Evolutionary conservation across 306 rosid genomes (phyloP), one percentile per base, ranked within the genome.

Genomic region (Alnus glutinosa): DNA sequence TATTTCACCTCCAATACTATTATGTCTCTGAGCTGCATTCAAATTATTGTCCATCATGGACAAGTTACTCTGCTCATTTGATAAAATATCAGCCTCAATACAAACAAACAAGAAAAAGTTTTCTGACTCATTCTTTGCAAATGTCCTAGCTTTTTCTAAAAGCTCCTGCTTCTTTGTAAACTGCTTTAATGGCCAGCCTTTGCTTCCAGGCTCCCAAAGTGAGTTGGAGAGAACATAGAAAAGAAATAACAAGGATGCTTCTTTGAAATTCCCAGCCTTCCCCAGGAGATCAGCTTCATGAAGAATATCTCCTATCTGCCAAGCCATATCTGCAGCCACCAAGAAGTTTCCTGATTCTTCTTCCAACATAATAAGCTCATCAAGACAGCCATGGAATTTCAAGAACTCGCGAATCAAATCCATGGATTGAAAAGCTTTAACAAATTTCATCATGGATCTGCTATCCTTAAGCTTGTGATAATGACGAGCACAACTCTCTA

Each of bases 121-220:
- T 37, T n/a, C 47, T 2, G 87, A 77, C 14, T 52, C 86, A 36
- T 85, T 80, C 80, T 74, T 75, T 36, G 93, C 97, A 70, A 82
- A 80, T 32, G 75, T 79, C 75, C 79, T 84, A 6, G 89, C 98
- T 77, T 78, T 87, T n/a, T 5, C 49, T 81, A 93, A 81, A 44
- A 91, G 85, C 55, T 80, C 86, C 4, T 12, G 78, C 85, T 89
- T 88, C 39, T 75, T 61, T 71, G 75, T 2, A 83, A 88, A 93
- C 59, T 37, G 69, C 78, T 86, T 86, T 63, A 91, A 73, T 37
- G 96, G 98, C 96, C 97, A 93, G 18, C 90, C 96, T 76, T 83
- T 78, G 55, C 90, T 78, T 72, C 92, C 94, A 1, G 64, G 63
- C 12, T 87, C 84, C 96, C 97, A 93, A 69, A 91, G 91, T 71